Base-by-base conservation (phyloP, 192 early-diverging fungal species). In the Backusella morwellensis region DNA sequence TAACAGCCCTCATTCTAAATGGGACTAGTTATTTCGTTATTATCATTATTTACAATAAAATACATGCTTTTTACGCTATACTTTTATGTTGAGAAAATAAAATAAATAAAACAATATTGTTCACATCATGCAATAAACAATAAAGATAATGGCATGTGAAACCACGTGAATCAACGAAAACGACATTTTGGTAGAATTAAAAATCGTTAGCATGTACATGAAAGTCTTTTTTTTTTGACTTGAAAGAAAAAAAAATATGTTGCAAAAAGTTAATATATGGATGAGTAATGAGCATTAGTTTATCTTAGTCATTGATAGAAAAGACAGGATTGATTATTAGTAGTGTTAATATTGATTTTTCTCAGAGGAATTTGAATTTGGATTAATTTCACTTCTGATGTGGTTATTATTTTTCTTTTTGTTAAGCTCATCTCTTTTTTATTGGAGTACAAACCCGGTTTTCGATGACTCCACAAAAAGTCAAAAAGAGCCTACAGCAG, bases 371-470 rank as follows among this genome's bases (percentile, higher is more conserved):
- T 63, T 63, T 63, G 56, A 63, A 63, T 63, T 63, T 63, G 21
- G 56, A 63, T 63, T 63, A 63, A 63, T 63, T 56, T 56, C 23
- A 56, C 54, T 56, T 9, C 19, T n/a, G 50, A 54, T 17, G 50
- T n/a, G 50, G 50, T 21, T 54, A 54, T 54, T 54, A 54, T 54
- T 56, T 56, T 56, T 23, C 54, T 63, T 63, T 59, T 29, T 29
- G 56, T 63, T 29, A 29, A 63, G 23, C 56, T n/a, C 47, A 50
- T 50, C 47, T 50, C 47, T 50, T 50, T n/a, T 8, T 4, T 12
- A 63, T 63, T 63, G 56, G 56, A 63, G 56, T 63, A 63, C 56
- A 63, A 63, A 29, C 56, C 70, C 70, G 41, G 40, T 35, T 72
- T 50, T 50, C 17, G 12, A 41, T 72, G 42, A 50, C 70, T 47